Evolutionary conservation across 2,329 filamentous ascomycete species (phyloP).

Genomic region (Thielaviopsis euricoi): DNA sequence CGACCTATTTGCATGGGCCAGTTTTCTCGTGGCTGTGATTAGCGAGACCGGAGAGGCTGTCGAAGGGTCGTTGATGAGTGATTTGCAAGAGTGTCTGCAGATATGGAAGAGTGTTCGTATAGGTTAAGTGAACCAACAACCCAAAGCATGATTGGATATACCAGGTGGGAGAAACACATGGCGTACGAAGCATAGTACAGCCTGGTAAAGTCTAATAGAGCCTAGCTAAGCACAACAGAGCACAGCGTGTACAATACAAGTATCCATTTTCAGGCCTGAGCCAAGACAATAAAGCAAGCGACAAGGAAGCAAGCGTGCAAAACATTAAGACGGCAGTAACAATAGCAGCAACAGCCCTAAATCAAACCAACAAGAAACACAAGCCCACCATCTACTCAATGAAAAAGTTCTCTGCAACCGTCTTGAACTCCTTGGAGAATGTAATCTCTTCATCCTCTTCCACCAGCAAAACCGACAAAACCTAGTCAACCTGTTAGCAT

Average conservation of each 20-base stretch:
- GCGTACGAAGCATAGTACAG: too few relatives aligned
- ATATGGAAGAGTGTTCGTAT: constrained; percentile 37
- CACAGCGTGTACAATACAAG: neutral
- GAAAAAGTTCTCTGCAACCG: constrained; percentile 56
- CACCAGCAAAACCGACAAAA: constrained; percentile 51
- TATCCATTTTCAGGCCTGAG: neutral
- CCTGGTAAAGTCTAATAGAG: too few relatives aligned
- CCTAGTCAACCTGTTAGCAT: constrained; percentile 23
- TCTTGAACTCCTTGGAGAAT: constrained; percentile 71
- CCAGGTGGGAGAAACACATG: too few relatives aligned
- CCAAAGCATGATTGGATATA: too few relatives aligned
- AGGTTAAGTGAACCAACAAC: constrained; percentile 13
- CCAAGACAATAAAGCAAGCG: neutral
- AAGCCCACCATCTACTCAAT: constrained; percentile 43
- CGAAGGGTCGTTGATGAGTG: constrained; percentile 32
- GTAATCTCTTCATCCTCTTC: constrained; percentile 65
- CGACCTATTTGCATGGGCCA: constrained; percentile 29
- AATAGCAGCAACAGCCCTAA: neutral
- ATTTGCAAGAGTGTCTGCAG: constrained; percentile 37
- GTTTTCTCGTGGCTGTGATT: constrained; percentile 30
- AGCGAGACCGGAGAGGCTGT: constrained; percentile 27
- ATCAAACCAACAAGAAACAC: constrained; percentile 7
- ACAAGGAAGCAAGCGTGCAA: neutral
- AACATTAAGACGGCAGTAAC: neutral
- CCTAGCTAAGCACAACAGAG: neutral